Percentiles rank a stretch among this genome's conserved stretches.
Evolutionary conservation across 2,329 filamentous ascomycete genomes (phyloP).

Genomic region (Chrysoporthe austroafricana): DNA sequence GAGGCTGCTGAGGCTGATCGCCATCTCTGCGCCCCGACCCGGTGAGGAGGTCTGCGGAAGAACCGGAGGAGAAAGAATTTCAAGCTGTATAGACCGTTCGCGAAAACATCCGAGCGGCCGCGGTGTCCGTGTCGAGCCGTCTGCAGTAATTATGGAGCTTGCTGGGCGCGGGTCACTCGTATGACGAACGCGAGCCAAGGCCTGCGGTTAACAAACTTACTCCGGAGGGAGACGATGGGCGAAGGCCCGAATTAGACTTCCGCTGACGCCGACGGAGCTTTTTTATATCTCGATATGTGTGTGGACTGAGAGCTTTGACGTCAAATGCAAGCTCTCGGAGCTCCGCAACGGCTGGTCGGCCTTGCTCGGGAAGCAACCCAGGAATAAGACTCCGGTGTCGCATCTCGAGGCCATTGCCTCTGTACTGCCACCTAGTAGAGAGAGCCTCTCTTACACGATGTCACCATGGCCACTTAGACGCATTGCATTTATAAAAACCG

Average conservation of each 20-base stretch:
- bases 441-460: background rate
- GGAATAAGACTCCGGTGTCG: too few relatives aligned
- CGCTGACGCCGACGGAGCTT: too few relatives aligned
- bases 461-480: background rate
- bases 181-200: too few relatives aligned
- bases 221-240: too few relatives aligned
- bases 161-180: too few relatives aligned
- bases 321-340: background rate
- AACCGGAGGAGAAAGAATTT: background rate
- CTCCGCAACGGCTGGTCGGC: constrained; percentile 8
- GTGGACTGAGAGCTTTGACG: background rate
- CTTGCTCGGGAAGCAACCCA: background rate
- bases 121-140: background rate
- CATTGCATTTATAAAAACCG: background rate
- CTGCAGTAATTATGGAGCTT: background rate
- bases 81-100: background rate
- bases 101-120: background rate
- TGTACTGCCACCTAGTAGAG: background rate
- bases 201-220: too few relatives aligned
- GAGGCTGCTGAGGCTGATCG: constrained; percentile 11
- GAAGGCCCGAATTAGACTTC: background rate
- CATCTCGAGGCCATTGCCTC: background rate
- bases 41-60: background rate
- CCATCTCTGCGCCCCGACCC: constrained; percentile 11
- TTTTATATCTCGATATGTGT: too few relatives aligned